A percentile compares a stretch with the other conserved stretches of the same genome.
phyloP scores from a whole-genome alignment of 331 rosid genomes.

The Acacia concinna region DNA sequence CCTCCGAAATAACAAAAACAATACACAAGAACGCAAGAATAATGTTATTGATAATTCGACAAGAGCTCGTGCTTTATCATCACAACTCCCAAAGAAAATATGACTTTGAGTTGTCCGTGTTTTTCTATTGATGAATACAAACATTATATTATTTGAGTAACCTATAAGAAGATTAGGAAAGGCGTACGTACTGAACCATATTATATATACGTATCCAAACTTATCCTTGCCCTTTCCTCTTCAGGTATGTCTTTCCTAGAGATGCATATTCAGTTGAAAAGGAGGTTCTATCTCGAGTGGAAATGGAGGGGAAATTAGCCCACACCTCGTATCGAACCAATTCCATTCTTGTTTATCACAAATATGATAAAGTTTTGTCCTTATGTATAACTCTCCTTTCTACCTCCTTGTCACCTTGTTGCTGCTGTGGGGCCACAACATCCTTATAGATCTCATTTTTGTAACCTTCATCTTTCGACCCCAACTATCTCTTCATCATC shows the following conservation, averaged over 20 bases:
- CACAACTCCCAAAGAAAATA: constrained; percentile 23
- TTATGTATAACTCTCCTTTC: constrained; percentile 34
- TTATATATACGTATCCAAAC: neutral
- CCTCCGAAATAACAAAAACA: neutral
- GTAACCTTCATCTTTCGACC: neutral
- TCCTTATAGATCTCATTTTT: constrained; percentile 43
- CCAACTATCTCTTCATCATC: constrained; percentile 18
- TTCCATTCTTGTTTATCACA: constrained; percentile 25
- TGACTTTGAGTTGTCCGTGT: constrained; percentile 3
- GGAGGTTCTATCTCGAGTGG: constrained; percentile 15
- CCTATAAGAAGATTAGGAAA: constrained; percentile 9
- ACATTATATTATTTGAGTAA: constrained; percentile 19
- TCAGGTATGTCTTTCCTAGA: constrained; percentile 17
- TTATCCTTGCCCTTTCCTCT: constrained; percentile 28
- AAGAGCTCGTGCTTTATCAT: constrained; percentile 21
- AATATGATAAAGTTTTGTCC: constrained; percentile 38
- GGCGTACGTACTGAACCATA: constrained; percentile 5
- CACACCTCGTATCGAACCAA: constrained; percentile 7
- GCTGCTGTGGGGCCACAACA: constrained; percentile 38
- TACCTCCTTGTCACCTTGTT: constrained; percentile 37
- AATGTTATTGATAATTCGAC: neutral
- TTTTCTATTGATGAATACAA: constrained; percentile 16
- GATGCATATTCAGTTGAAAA: constrained; percentile 16
- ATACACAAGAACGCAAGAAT: neutral
- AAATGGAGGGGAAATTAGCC: constrained; percentile 21